Base-by-base conservation (phyloP, 2,329 filamentous ascomycete genomes). In the Blumeriella jaapii region DNA sequence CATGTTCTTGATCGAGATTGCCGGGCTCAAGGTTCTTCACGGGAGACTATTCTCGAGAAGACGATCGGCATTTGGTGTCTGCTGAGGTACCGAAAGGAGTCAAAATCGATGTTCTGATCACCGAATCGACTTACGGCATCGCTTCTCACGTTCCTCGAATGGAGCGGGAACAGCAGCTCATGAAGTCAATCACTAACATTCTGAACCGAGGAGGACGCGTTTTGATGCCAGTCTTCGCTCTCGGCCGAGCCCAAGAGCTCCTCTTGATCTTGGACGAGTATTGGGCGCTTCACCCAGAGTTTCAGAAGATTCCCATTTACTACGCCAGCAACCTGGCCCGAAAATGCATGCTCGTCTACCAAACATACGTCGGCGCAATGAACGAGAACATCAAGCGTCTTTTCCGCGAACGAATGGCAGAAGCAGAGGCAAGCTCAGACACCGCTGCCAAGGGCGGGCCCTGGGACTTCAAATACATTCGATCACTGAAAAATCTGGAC, bases 321-420 rank as follows among this genome's bases (percentile, higher is more conserved):
- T 98, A 96, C 58, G 93, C 93, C 36, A 91, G 84, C 51, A 94
- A 93, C 52, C 73, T 96, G 26, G 91, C 91, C 1, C 70, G 89
- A 44, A 91, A 94, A 60, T 98, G 91, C 62, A 98, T 98, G 91
- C 74, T 95, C 18, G 86, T 96, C 3, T 98, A 98, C 56, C 91
- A 96, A 58, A 98, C 91, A 1, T 98, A 96, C 53, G 85, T 96
- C 31, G 85, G 87, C 31, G 86, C 87, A 36, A 98, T 98, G 91
- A 98, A 98, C 57, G 89, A 96, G 54, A 96, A 95, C 52, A 96
- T 98, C 65, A 95, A 94, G 59, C 75, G 84, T 8, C 71, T 94
- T n/a, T 95, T 95, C 60, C 72, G 82, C 34, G 86, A 93, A 59
- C 77, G 85, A 30, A 93, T 94, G 75, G 85, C 84, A 3, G 85